Evolutionary conservation across 164 flowering plant genomes (phyloP).

Genomic region (Paratinospora sagittata): DNA sequence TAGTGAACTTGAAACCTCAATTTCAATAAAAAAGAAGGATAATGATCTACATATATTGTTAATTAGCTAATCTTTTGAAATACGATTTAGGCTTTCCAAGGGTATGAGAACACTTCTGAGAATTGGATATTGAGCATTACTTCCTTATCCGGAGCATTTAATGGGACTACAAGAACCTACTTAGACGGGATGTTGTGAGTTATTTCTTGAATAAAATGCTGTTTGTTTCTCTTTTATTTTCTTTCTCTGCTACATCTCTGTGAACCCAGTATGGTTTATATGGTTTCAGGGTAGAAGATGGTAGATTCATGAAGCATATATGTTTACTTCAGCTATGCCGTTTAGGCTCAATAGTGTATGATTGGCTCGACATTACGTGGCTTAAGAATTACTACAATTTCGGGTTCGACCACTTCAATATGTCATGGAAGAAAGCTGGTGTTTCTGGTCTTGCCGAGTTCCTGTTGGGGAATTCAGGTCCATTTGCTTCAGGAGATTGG

Average conservation of each 20-base stretch:
- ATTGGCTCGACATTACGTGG: constrained; percentile 85
- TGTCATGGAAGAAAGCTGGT: constrained; percentile 78
- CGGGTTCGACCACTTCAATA: constrained; percentile 90
- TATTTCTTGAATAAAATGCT: background rate
- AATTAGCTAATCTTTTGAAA: background rate
- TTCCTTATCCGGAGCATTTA: constrained; percentile 90
- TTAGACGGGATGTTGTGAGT: constrained; percentile 97
- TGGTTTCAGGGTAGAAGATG: constrained; percentile 69
- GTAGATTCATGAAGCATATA: constrained; percentile 68
- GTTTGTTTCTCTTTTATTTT: background rate
- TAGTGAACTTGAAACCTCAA: background rate
- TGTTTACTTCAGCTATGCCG: constrained; percentile 78
- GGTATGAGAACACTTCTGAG: constrained; percentile 73
- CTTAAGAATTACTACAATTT: constrained; percentile 79
- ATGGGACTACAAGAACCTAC: constrained; percentile 93
- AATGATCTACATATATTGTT: no score
- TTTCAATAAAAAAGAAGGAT: background rate
- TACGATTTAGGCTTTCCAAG: constrained; percentile 62
- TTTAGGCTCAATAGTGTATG: constrained; percentile 69
- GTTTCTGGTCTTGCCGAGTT: constrained; percentile 74
- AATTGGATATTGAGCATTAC: constrained; percentile 93
- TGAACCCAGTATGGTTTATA: background rate
- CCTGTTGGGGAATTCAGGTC: constrained; percentile 83
- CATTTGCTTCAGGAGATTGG: constrained; percentile 96
- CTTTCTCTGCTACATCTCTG: background rate